Percentiles rank a stretch among this genome's conserved stretches.
Conservation (phyloP, 2,329 filamentous ascomycete genomes). For the Byssochlamys sp. region DNA sequence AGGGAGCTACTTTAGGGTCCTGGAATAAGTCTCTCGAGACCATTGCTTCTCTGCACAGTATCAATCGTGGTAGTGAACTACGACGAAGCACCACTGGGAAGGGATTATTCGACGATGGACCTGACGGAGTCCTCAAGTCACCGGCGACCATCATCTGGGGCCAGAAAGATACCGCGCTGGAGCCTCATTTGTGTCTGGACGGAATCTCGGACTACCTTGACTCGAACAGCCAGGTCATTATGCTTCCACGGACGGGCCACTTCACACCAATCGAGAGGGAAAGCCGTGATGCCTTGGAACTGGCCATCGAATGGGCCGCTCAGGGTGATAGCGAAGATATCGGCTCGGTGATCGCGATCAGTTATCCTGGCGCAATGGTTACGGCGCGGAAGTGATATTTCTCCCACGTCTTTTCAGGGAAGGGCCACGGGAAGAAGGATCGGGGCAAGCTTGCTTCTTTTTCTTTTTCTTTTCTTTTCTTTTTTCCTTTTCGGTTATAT, state of each 20-base stretch:
- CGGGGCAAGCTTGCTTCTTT: not conserved
- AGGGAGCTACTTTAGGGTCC: constrained; percentile 34
- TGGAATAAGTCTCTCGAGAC: constrained; percentile 47
- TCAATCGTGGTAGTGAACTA: constrained; percentile 24
- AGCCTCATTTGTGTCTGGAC: constrained; percentile 40
- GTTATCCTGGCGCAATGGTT: constrained; percentile 24
- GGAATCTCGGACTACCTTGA: constrained; percentile 45
- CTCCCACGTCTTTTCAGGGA: not conserved
- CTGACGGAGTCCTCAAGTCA: constrained; percentile 40
- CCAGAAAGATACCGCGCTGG: constrained; percentile 43
- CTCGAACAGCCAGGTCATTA: constrained; percentile 41
- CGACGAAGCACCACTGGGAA: constrained; percentile 28
- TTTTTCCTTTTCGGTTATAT: too few relatives aligned
- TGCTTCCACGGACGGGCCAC: constrained; percentile 43
- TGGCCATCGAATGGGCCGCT: constrained; percentile 30
- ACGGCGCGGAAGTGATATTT: constrained; percentile 21
- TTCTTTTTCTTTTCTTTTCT: not conserved
- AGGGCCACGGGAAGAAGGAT: not conserved
- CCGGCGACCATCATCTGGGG: constrained; percentile 48
- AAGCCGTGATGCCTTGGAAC: constrained; percentile 34
- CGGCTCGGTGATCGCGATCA: constrained; percentile 16
- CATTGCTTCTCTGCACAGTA: constrained; percentile 38
- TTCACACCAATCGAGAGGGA: constrained; percentile 44
- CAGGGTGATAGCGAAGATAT: constrained; percentile 29
- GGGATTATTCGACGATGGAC: constrained; percentile 37